phyloP scores from a whole-genome alignment of 495 filamentous ascomycete genomes.

The Penicillium parvum region DNA sequence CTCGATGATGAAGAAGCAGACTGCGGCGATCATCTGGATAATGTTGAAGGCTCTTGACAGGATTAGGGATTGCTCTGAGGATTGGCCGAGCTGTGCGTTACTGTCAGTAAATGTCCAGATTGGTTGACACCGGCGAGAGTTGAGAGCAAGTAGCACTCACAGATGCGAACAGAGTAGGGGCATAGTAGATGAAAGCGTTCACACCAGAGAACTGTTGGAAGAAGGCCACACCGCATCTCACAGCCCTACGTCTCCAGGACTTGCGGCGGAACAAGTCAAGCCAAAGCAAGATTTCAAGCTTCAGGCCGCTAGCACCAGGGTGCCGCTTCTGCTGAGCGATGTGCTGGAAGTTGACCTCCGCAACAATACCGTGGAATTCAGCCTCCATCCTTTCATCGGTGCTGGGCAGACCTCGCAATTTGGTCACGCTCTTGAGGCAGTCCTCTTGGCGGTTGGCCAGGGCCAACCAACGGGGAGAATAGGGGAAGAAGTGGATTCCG shows the following conservation, averaged over 20 bases:
- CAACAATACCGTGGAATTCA: slow-evolving; percentile 66
- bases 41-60: slow-evolving; percentile 2
- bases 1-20: slow-evolving; percentile 4
- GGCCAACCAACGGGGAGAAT: slow-evolving; percentile 74
- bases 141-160: no score
- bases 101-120: slow-evolving; percentile 69
- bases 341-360: slow-evolving; percentile 50
- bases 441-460: slow-evolving; percentile 78
- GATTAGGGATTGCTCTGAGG: slow-evolving; percentile 28
- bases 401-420: slow-evolving; percentile 58
- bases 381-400: slow-evolving; percentile 61
- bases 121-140: slow-evolving; percentile 46
- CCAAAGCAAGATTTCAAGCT: slow-evolving; percentile 54
- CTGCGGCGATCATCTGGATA: slow-evolving; percentile 1
- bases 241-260: slow-evolving; percentile 63
- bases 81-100: slow-evolving; percentile 70
- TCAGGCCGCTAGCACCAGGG: slow-evolving; percentile 38
- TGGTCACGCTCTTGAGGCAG: slow-evolving; percentile 55
- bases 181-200: slow-evolving; percentile 61
- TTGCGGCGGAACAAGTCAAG: slow-evolving; percentile 44
- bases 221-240: slow-evolving; percentile 41
- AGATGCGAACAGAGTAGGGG: slow-evolving; percentile 33
- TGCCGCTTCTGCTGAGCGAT: slow-evolving; percentile 58
- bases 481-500: slow-evolving; percentile 71
- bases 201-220: slow-evolving; percentile 63